phyloP scores from a whole-genome alignment of 805 yeast species.

The Vanderwaltozyma verrucispora region DNA sequence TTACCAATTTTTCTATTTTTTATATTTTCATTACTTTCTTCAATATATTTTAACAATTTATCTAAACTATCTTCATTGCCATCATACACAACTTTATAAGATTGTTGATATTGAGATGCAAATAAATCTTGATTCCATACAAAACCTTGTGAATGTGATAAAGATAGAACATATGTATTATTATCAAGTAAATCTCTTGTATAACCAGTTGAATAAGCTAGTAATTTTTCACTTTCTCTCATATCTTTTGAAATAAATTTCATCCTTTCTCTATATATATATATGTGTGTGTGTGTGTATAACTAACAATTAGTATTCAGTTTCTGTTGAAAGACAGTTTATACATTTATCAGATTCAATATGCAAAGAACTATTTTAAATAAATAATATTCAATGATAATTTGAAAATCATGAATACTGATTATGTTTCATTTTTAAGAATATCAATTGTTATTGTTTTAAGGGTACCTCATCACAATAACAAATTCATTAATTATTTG shows the following conservation, averaged over 20 bases:
- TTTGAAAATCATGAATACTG: too few relatives aligned
- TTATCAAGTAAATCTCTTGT: background rate
- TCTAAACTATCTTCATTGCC: conserved; percentile 20
- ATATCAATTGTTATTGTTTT: too few relatives aligned
- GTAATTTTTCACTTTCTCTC: background rate
- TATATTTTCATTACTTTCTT: background rate
- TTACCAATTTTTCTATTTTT: background rate
- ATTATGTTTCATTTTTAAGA: too few relatives aligned
- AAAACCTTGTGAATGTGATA: conserved; percentile 58
- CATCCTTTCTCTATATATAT: background rate
- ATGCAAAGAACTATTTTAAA: too few relatives aligned
- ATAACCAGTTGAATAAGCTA: background rate
- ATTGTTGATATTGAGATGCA: conserved; percentile 61
- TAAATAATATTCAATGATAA: too few relatives aligned
- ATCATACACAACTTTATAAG: conserved; percentile 31
- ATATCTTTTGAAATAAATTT: background rate
- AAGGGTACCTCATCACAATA: too few relatives aligned
- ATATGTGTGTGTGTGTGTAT: background rate
- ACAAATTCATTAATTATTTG: too few relatives aligned
- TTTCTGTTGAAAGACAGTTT: too few relatives aligned
- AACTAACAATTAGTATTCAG: too few relatives aligned
- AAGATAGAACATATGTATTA: conserved; percentile 11
- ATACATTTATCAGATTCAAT: too few relatives aligned
- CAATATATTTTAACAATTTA: background rate
- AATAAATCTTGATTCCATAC: conserved; percentile 68